Conservation (phyloP, 108 stramenopile genomes). For the Cyclostephanos tholiformis region DNA sequence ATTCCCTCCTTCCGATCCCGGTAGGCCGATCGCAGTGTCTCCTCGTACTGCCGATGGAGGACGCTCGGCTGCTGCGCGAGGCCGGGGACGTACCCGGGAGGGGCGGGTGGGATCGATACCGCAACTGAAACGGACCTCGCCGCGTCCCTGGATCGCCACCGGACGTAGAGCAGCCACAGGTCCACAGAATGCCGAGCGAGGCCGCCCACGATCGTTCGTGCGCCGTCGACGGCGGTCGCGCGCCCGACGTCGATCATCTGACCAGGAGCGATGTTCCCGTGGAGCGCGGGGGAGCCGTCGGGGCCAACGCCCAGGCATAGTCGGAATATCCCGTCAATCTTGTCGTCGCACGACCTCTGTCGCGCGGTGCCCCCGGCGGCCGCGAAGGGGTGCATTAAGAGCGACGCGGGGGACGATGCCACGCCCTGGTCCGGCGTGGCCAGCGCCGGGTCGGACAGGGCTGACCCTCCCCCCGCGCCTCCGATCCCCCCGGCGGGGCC, state of each 20-base stretch:
- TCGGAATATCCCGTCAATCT: slow-evolving; percentile 61
- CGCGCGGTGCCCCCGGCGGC: slow-evolving; percentile 10
- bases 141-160: slow-evolving; percentile 61
- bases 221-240: slow-evolving; percentile 20
- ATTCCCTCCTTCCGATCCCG: slow-evolving; percentile 38
- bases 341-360: slow-evolving; percentile 51
- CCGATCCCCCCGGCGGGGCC: slow-evolving; percentile 20
- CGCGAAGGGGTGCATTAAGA: slow-evolving; percentile 11
- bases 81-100: slow-evolving; percentile 34
- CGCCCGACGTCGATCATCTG: slow-evolving; percentile 11
- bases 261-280: slow-evolving; percentile 16
- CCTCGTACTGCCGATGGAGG: slow-evolving; percentile 44
- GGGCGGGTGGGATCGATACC: slow-evolving; percentile 30
- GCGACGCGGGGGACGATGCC: slow-evolving; percentile 14
- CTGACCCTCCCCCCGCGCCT: background rate
- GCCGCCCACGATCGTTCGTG: slow-evolving; percentile 46
- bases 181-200: slow-evolving; percentile 66
- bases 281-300: slow-evolving; percentile 52
- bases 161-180: slow-evolving; percentile 77
- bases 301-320: slow-evolving; percentile 57
- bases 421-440: slow-evolving; percentile 34
- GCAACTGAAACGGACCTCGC: slow-evolving; percentile 28
- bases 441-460: slow-evolving; percentile 13
- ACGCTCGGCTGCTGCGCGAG: slow-evolving; percentile 30
- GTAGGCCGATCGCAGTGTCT: slow-evolving; percentile 24